These are phyloP conservation scores for Mortierella sp. DNA, from an alignment of 371 early-diverging fungal species.

Conservation along the genomic window DNA sequence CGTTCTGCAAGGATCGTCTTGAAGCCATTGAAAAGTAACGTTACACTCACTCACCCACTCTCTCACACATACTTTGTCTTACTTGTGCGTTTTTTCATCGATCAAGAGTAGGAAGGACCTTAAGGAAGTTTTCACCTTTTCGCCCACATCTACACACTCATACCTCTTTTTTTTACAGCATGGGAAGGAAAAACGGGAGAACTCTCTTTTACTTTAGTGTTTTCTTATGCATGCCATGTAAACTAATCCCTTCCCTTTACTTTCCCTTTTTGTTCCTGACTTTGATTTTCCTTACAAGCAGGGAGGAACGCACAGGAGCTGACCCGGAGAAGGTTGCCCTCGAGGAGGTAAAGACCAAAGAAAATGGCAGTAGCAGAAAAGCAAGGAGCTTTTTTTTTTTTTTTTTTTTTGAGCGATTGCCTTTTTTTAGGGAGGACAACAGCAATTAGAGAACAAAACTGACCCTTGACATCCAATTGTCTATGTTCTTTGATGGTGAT, in stretches of 20 bases:
- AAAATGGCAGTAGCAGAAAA: not conserved
- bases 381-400: not conserved
- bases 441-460: not conserved
- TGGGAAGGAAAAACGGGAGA: not conserved
- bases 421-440: not conserved
- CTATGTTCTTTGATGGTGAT: not conserved
- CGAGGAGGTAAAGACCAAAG: slow-evolving; percentile 38
- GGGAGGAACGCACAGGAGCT: slow-evolving; percentile 43
- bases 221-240: not conserved
- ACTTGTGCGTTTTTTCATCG: slow-evolving; percentile 5
- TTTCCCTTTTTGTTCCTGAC: not conserved
- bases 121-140: not conserved
- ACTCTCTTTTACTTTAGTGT: not conserved
- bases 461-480: not conserved
- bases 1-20: slow-evolving; percentile 35
- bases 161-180: not conserved
- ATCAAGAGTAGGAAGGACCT: not conserved
- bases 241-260: not conserved
- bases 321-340: slow-evolving; percentile 47
- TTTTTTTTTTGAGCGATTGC: not conserved
- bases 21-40: slow-evolving; percentile 43
- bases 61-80: not conserved
- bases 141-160: no score
- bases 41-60: not conserved
- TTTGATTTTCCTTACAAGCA: not conserved